phyloP scores from a whole-genome alignment of 805 yeast genomes.

The Yarrowia divulgata region DNA sequence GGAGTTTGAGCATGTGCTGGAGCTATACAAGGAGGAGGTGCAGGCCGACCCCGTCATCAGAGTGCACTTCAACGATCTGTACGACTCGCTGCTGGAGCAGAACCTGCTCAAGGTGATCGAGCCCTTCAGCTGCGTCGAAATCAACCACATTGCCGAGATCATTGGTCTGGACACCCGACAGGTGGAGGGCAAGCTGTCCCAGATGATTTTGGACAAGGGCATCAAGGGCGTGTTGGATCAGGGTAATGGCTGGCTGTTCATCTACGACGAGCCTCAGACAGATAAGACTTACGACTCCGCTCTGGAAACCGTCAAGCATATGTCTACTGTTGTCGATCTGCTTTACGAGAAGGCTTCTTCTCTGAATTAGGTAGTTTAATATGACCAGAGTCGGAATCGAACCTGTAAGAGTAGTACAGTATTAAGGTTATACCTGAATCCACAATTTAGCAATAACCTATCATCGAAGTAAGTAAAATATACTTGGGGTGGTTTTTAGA shows the following conservation, averaged over 20 bases:
- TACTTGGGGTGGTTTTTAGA: no score
- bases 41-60: constrained; percentile 87
- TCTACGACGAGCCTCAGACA: constrained; percentile 85
- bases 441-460: no score
- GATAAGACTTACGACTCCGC: constrained; percentile 91
- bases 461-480: no score
- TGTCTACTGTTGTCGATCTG: constrained; percentile 87
- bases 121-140: constrained; percentile 95
- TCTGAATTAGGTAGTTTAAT: constrained; percentile 58
- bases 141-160: constrained; percentile 82
- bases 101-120: constrained; percentile 93
- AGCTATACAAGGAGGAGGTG: constrained; percentile 70
- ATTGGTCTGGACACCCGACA: constrained; percentile 87
- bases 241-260: constrained; percentile 96
- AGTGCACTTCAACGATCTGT: constrained; percentile 88
- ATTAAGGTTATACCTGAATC: no score
- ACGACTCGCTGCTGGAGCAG: constrained; percentile 91
- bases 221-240: constrained; percentile 96
- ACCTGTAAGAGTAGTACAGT: no score
- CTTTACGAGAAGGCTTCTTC: constrained; percentile 92
- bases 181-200: constrained; percentile 92
- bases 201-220: constrained; percentile 95
- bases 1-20: constrained; percentile 86
- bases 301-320: constrained; percentile 82
- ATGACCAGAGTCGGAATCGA: background rate